These are phyloP conservation scores for Aspergillus ochraceoroseus DNA, from an alignment of 2,329 filamentous ascomycete species.

Conservation along the genomic window DNA sequence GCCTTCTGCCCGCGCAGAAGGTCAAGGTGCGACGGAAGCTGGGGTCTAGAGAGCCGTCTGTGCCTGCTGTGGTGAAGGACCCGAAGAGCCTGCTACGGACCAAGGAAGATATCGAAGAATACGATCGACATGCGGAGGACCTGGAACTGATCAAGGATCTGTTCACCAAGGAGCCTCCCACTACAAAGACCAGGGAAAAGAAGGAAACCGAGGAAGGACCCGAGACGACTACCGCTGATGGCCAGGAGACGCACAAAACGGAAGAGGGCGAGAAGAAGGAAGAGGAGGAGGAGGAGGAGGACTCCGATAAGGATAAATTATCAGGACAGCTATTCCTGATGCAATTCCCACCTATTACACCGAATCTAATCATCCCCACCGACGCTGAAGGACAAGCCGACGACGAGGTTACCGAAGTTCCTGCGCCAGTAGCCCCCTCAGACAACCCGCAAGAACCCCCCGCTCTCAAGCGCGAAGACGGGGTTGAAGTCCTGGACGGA, in stretches of 20 bases:
- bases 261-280: constrained; percentile 16
- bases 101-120: constrained; percentile 42
- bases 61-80: constrained; percentile 22
- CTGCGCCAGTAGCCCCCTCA: background rate
- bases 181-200: constrained; percentile 17
- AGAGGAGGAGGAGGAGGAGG: constrained; percentile 24
- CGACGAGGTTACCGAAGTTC: constrained; percentile 7
- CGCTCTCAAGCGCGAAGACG: constrained; percentile 32
- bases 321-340: constrained; percentile 58
- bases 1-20: constrained; percentile 32
- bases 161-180: constrained; percentile 26
- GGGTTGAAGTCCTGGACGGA: constrained; percentile 28
- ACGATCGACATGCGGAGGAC: constrained; percentile 40
- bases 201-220: constrained; percentile 12
- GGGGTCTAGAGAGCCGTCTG: constrained; percentile 21
- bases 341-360: constrained; percentile 60
- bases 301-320: constrained; percentile 38
- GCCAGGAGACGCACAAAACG: background rate
- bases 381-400: constrained; percentile 17
- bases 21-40: constrained; percentile 35
- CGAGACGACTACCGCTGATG: constrained; percentile 15
- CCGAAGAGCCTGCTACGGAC: constrained; percentile 38
- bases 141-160: constrained; percentile 39
- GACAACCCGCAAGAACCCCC: constrained; percentile 12
- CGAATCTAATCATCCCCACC: constrained; percentile 48